Conservation (phyloP, 2,329 filamentous ascomycete genomes). For the Gremmenia infestans region DNA sequence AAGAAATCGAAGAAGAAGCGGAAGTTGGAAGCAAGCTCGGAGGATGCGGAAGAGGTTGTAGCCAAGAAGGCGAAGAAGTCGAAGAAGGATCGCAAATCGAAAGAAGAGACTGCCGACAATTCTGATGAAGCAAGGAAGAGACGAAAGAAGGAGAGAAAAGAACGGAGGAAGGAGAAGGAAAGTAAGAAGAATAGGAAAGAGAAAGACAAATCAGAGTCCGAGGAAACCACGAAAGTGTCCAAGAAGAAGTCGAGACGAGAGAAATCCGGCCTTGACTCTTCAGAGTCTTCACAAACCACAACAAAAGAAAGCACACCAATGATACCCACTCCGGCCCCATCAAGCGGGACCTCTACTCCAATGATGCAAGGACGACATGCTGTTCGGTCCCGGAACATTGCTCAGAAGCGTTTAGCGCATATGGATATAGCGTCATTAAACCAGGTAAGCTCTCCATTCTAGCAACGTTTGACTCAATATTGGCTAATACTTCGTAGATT, state of each 20-base stretch:
- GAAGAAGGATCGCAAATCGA: slow-evolving; percentile 17
- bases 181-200: slow-evolving; percentile 39
- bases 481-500: slow-evolving; percentile 43
- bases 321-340: slow-evolving; percentile 32
- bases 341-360: slow-evolving; percentile 41
- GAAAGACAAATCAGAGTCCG: slow-evolving; percentile 32
- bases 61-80: slow-evolving; percentile 33
- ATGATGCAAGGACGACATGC: slow-evolving; percentile 59
- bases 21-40: slow-evolving; percentile 29
- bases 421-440: slow-evolving; percentile 78
- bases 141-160: slow-evolving; percentile 29
- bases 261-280: slow-evolving; percentile 34
- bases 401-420: slow-evolving; percentile 79
- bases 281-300: slow-evolving; percentile 13
- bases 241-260: slow-evolving; percentile 35
- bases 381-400: slow-evolving; percentile 76
- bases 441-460: slow-evolving; percentile 56
- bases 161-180: slow-evolving; percentile 37
- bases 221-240: slow-evolving; percentile 34
- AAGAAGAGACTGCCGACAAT: slow-evolving; percentile 17
- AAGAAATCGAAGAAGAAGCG: slow-evolving; percentile 35
- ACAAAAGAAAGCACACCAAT: slow-evolving; percentile 25
- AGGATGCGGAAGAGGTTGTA: slow-evolving; percentile 11
- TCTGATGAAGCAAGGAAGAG: slow-evolving; percentile 30
- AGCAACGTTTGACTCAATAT: slow-evolving; percentile 1